Conservation (phyloP, 2,329 filamentous ascomycete genomes). For the Alternaria brassicae region DNA sequence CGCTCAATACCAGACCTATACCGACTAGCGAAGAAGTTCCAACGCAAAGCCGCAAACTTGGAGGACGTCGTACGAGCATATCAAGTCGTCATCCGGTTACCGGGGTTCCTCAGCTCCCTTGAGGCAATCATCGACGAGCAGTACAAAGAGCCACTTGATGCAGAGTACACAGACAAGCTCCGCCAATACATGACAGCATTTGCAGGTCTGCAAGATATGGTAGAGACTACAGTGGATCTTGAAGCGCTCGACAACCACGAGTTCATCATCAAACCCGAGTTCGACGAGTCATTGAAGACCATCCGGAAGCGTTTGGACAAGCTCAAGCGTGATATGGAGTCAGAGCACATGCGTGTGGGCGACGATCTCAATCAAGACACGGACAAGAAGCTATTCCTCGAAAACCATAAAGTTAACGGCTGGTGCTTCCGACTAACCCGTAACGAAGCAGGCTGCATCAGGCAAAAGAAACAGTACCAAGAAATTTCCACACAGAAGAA, state of each 20-base stretch:
- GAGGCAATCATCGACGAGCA: slow-evolving; percentile 95
- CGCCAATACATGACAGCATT: slow-evolving; percentile 76
- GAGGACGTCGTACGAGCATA: slow-evolving; percentile 97
- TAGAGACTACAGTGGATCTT: slow-evolving; percentile 96
- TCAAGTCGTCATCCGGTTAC: slow-evolving; percentile 89
- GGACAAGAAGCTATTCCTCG: slow-evolving; percentile 98
- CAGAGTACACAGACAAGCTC: slow-evolving; percentile 85
- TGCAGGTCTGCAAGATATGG: slow-evolving; percentile 92
- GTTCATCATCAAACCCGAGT: slow-evolving; percentile 98
- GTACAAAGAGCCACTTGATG: slow-evolving; percentile 86
- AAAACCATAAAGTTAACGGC: slow-evolving; percentile 94
- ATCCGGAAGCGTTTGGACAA: slow-evolving; percentile 92
- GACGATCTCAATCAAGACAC: slow-evolving; percentile 85
- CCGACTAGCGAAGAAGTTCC: slow-evolving; percentile 91
- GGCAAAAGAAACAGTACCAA: slow-evolving; percentile 87
- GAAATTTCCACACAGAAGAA: slow-evolving; percentile 99
- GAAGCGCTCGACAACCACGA: slow-evolving; percentile 96
- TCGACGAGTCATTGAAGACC: slow-evolving; percentile 85
- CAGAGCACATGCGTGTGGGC: slow-evolving; percentile 78
- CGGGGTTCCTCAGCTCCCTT: slow-evolving; percentile 86
- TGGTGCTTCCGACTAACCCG: slow-evolving; percentile 96
- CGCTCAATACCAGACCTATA: slow-evolving; percentile 94
- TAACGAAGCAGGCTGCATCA: slow-evolving; percentile 88
- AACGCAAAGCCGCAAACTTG: slow-evolving; percentile 85
- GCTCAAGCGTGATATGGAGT: slow-evolving; percentile 80